These are phyloP conservation scores for Naganishia albida DNA, from an alignment of 1,284 basidiomycete genomes.

Conservation along the genomic window DNA sequence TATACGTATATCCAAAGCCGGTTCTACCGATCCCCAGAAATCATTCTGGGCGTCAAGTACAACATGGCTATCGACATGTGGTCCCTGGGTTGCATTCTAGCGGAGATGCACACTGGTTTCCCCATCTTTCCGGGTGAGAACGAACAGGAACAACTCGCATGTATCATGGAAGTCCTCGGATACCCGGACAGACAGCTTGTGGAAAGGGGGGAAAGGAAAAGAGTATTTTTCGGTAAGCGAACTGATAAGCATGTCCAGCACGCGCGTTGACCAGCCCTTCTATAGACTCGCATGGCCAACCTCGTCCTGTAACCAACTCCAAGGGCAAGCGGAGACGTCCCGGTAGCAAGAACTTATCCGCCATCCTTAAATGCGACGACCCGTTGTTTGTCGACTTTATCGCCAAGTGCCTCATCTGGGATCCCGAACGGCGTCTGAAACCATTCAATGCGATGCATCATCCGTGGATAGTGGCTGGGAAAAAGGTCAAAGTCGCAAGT, in stretches of 20 bases:
- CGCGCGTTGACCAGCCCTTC: neutral
- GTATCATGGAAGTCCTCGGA: slow-evolving; percentile 99
- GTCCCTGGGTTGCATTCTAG: slow-evolving; percentile 96
- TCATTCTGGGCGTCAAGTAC: slow-evolving; percentile 94
- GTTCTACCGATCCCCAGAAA: slow-evolving; percentile 97
- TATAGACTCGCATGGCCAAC: slow-evolving; percentile 84
- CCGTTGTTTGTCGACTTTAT: slow-evolving; percentile 68
- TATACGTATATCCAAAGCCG: slow-evolving; percentile 99
- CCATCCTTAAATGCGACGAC: slow-evolving; percentile 82
- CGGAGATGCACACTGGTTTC: slow-evolving; percentile 97
- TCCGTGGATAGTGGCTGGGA: slow-evolving; percentile 70
- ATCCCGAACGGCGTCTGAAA: slow-evolving; percentile 93
- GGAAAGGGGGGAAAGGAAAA: slow-evolving; percentile 88
- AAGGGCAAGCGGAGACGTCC: slow-evolving; percentile 92
- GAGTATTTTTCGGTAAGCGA: slow-evolving; percentile 87
- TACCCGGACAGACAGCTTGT: slow-evolving; percentile 92
- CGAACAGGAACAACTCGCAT: slow-evolving; percentile 96
- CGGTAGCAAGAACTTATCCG: slow-evolving; percentile 81
- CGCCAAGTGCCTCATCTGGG: slow-evolving; percentile 94
- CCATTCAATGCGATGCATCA: slow-evolving; percentile 91
- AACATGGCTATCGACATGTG: slow-evolving; percentile 95
- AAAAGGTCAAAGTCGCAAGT: slow-evolving; percentile 55
- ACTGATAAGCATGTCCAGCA: neutral
- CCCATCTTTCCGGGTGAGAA: slow-evolving; percentile 99
- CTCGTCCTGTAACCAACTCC: slow-evolving; percentile 91